Evolutionary conservation across 495 filamentous ascomycete species (phyloP), one percentile per base, ranked within the genome.

Genomic region (Talaromyces wortmannii): DNA sequence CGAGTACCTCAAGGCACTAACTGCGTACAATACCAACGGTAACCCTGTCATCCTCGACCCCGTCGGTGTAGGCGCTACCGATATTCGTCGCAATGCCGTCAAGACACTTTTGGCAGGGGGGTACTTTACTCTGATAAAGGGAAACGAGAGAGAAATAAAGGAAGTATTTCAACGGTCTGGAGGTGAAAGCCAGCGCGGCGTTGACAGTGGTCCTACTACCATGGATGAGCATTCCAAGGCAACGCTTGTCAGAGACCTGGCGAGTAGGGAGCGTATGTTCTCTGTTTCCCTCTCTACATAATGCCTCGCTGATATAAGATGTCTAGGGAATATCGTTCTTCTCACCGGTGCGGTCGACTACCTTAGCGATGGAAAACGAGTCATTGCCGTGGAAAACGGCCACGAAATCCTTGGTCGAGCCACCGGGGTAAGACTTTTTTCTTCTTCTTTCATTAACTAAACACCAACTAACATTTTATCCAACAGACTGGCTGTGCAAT

Each of bases 121-220:
- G 31, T 88, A 89, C 63, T 88, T 94, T 58, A 83, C 88, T 67
- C 76, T 96, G 17, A 90, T 98, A 68, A 98, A 97, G 69, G 94
- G 94, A 29, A 98, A 98, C 65, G 92, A 95, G 67, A 83, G 85
- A 49, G 94, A 98, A 68, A 92, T 98, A 55, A 71, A 76, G 31
- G 83, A 86, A n/a, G 80, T 91, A 0, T 56, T 42, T 50, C 36
- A 42, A 18, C 43, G 30, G 16, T 45, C 52, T 15, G 79, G 78
- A 52, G 78, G 77, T 32, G 75, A 73, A 53, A 70, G 60, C 47
- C 91, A 96, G 67, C 83, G 87, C 11, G 94, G 94, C 30, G 94
- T 97, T n/a, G 94, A 97, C 65, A 88, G 84, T 63, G 82, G 83
- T 11, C 70, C 77, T 10, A 84, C 82, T 53, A 80, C 79, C 13